Evolutionary conservation across 345 rosid genomes (phyloP).

Genomic region (Hibiscus syriacus): DNA sequence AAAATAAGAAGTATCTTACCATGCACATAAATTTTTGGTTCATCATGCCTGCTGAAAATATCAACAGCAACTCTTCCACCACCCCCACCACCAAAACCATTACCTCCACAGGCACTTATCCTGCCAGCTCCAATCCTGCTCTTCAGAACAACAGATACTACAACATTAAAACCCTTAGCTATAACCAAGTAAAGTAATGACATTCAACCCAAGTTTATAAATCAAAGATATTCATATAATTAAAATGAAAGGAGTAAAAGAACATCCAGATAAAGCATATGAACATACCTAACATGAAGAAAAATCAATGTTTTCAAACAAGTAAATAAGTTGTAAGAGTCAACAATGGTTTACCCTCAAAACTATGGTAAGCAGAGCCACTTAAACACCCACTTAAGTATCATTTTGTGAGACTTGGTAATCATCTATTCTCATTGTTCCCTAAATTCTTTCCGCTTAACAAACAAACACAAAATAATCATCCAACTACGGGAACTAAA

Average conservation of each 20-base stretch:
- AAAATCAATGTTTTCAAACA: not conserved
- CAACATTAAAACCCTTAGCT: slow-evolving; percentile 12
- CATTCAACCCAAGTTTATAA: not conserved
- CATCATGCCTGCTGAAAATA: slow-evolving; percentile 92
- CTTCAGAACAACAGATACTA: slow-evolving; percentile 27
- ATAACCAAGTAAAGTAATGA: not conserved
- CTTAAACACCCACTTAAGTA: not conserved
- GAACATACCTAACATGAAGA: not conserved
- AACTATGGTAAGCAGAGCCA: not conserved
- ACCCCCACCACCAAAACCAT: slow-evolving; percentile 96
- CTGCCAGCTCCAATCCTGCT: slow-evolving; percentile 92
- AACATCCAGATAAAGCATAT: not conserved
- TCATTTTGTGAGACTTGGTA: not conserved
- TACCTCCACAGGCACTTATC: slow-evolving; percentile 96
- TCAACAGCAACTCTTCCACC: slow-evolving; percentile 97
- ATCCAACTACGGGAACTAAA: slow-evolving; percentile 9
- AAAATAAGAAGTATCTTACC: slow-evolving; percentile 42
- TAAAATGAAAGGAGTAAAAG: not conserved
- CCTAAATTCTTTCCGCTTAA: not conserved
- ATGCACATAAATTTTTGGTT: slow-evolving; percentile 78
- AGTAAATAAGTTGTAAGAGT: not conserved
- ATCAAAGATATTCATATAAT: not conserved
- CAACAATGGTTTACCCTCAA: not conserved
- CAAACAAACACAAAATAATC: not conserved
- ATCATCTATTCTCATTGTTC: not conserved